Conservation (phyloP, 345 rosid genomes). For the Pugionium cornutum region DNA sequence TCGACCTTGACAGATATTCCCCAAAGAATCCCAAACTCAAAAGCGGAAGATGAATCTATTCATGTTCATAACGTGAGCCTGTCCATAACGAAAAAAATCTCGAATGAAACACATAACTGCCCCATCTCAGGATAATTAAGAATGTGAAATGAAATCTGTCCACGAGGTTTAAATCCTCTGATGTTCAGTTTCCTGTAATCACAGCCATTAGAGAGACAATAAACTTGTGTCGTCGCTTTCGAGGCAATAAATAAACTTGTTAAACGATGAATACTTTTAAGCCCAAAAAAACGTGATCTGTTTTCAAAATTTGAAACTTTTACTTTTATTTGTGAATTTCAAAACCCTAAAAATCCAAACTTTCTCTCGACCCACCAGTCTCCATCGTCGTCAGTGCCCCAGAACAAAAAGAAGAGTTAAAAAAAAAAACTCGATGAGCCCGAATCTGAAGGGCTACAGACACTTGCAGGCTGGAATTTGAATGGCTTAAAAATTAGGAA, state of each 20-base stretch:
- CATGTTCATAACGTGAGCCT: constrained; percentile 37
- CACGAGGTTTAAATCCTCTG: constrained; percentile 12
- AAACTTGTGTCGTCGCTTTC: constrained; percentile 22
- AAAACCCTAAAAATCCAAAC: no score
- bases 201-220: constrained; percentile 23
- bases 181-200: neutral
- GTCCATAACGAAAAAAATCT: constrained; percentile 1
- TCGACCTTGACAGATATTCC: constrained; percentile 5
- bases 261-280: constrained; percentile 13
- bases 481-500: neutral
- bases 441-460: constrained; percentile 9
- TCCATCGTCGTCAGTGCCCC: constrained; percentile 15
- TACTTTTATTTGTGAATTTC: neutral
- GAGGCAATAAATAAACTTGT: neutral
- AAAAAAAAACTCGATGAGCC: neutral
- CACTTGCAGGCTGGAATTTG: neutral
- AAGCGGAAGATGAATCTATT: constrained; percentile 11
- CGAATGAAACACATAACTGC: constrained; percentile 6
- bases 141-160: constrained; percentile 21
- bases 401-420: neutral
- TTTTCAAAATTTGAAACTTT: constrained; percentile 12
- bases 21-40: constrained; percentile 1
- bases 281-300: constrained; percentile 10
- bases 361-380: no score
- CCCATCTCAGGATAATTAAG: constrained; percentile 5